Evolutionary conservation across 306 rosid species (phyloP).

Genomic region (Abrus precatorius): DNA sequence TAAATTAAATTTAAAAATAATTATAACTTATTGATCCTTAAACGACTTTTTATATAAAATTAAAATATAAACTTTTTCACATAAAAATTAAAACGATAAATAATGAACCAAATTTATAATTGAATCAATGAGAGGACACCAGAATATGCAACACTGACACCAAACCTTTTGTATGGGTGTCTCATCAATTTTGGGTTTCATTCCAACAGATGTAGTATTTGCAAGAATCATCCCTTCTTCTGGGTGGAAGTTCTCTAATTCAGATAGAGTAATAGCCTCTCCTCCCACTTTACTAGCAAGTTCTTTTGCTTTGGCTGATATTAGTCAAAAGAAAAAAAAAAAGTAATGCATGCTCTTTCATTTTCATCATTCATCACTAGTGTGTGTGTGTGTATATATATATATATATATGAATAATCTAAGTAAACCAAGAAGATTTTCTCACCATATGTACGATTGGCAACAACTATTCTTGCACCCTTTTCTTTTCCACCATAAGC

Average conservation of each 20-base stretch:
- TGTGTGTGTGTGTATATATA: no score
- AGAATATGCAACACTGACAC: background rate
- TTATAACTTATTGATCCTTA: no score
- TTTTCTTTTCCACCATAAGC: conserved; percentile 79
- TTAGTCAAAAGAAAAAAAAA: conserved; percentile 7
- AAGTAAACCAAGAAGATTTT: conserved; percentile 2
- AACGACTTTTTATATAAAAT: no score
- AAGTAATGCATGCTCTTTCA: background rate
- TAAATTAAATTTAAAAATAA: no score
- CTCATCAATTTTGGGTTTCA: conserved; percentile 60
- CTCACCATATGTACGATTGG: conserved; percentile 69
- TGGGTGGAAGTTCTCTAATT: conserved; percentile 61
- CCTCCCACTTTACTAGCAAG: conserved; percentile 68
- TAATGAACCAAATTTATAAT: no score
- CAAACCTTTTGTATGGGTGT: conserved; percentile 67
- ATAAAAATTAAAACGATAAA: no score
- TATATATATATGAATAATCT: background rate
- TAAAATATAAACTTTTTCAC: no score
- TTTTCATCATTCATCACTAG: background rate
- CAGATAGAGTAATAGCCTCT: conserved; percentile 60
- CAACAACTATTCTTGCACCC: conserved; percentile 82
- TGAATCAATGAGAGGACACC: no score
- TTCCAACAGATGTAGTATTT: conserved; percentile 70
- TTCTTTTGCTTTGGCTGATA: conserved; percentile 65
- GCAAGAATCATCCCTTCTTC: conserved; percentile 75